Conservation (phyloP, 2,329 filamentous ascomycete genomes). For the Cadophora malorum region DNA sequence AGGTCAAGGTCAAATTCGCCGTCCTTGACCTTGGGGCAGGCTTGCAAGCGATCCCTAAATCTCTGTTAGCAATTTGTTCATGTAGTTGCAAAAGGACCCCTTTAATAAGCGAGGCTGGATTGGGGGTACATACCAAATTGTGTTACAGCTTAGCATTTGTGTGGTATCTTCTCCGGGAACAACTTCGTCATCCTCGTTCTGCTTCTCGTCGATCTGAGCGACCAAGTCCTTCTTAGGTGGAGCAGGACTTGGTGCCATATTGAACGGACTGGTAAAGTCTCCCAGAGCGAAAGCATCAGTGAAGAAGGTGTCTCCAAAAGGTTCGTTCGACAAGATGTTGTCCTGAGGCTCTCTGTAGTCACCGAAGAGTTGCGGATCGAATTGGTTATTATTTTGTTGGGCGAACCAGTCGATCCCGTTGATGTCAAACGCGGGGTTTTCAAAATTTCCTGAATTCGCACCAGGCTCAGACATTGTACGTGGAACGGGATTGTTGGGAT, state of each 20-base stretch:
- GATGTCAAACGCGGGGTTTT: slow-evolving; percentile 52
- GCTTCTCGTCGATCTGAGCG: slow-evolving; percentile 78
- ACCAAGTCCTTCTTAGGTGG: slow-evolving; percentile 72
- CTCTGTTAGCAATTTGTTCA: slow-evolving; percentile 21
- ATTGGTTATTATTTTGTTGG: slow-evolving; percentile 82
- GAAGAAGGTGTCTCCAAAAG: slow-evolving; percentile 58
- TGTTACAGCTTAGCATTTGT: slow-evolving; percentile 81
- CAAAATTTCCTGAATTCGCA: slow-evolving; percentile 37
- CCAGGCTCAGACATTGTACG: slow-evolving; percentile 49
- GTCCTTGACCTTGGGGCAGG: slow-evolving; percentile 83
- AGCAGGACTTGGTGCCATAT: slow-evolving; percentile 57
- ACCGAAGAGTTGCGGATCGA: slow-evolving; percentile 90
- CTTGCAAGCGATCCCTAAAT: slow-evolving; percentile 85
- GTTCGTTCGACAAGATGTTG: slow-evolving; percentile 69
- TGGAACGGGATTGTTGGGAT: slow-evolving; percentile 57
- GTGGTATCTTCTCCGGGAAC: slow-evolving; percentile 65
- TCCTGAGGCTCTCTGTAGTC: slow-evolving; percentile 92
- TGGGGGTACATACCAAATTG: slow-evolving; percentile 78
- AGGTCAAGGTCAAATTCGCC: slow-evolving; percentile 94
- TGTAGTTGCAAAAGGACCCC: background rate
- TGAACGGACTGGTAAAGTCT: slow-evolving; percentile 84
- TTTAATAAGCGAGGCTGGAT: background rate
- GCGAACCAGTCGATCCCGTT: slow-evolving; percentile 75
- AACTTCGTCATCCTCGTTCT: slow-evolving; percentile 72
- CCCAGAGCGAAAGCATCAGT: slow-evolving; percentile 77